A percentile compares a stretch with the other conserved stretches of the same genome.
These are phyloP conservation scores for Komagataella pastoris DNA, from an alignment of 805 yeast species.

Conservation along the genomic window DNA sequence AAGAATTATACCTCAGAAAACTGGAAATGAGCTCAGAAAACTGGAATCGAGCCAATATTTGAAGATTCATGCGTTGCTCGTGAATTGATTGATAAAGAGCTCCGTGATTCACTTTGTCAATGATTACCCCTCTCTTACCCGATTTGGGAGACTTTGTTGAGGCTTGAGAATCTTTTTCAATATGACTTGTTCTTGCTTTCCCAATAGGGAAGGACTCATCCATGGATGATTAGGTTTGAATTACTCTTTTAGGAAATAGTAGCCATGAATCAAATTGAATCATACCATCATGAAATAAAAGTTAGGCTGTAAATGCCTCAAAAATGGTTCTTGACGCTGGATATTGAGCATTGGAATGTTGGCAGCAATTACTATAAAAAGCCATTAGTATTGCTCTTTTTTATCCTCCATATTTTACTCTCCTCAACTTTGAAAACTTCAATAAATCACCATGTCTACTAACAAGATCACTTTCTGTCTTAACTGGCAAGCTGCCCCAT, in stretches of 20 bases:
- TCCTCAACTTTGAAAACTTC: background rate
- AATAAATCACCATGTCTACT: slow-evolving; percentile 20
- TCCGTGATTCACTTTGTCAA: background rate
- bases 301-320: background rate
- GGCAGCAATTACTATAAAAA: background rate
- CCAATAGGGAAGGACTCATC: background rate
- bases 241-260: background rate
- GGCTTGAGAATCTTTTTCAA: background rate
- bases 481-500: slow-evolving; percentile 44
- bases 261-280: background rate
- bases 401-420: background rate
- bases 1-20: background rate
- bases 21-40: background rate
- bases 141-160: background rate
- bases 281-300: background rate
- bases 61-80: background rate
- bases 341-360: background rate
- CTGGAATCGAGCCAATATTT: background rate
- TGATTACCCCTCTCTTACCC: background rate
- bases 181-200: background rate
- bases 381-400: background rate
- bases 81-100: background rate
- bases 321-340: background rate
- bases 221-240: background rate
- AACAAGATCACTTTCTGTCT: slow-evolving; percentile 35